Percentiles rank a stretch among this genome's conserved stretches.
These are phyloP conservation scores for Geoglossum glabrum DNA, from an alignment of 495 filamentous ascomycete species.

Conservation along the genomic window DNA sequence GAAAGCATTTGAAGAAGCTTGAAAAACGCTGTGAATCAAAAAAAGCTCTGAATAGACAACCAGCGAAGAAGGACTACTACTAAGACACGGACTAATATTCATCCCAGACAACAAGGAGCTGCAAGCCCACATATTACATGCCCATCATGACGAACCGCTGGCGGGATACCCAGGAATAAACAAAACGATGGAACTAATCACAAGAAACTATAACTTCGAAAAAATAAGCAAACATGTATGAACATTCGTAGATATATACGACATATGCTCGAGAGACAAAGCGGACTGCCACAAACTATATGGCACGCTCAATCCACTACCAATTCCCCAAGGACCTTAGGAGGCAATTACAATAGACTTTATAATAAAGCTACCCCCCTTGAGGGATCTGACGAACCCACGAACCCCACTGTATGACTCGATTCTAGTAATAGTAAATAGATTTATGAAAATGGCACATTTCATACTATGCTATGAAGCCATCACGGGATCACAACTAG, in stretches of 20 bases:
- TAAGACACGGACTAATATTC: background rate
- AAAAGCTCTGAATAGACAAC: too few species aligned
- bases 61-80: too few species aligned
- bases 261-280: background rate
- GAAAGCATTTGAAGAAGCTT: too few species aligned
- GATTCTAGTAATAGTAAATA: slow-evolving; percentile 4
- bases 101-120: background rate
- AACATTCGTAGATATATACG: background rate
- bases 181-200: background rate
- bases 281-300: background rate
- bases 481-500: background rate
- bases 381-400: too few species aligned
- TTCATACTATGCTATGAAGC: background rate
- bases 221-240: background rate
- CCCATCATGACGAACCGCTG: background rate
- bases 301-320: background rate
- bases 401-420: too few species aligned
- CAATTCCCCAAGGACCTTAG: slow-evolving; percentile 5
- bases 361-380: slow-evolving; percentile 5
- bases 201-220: background rate
- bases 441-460: slow-evolving; percentile 3
- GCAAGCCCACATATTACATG: background rate
- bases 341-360: slow-evolving; percentile 8
- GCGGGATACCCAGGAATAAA: background rate
- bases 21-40: too few species aligned